Evolutionary conservation across 1,284 basidiomycete species (phyloP).

Genomic region (Heterobasidion occidentale): DNA sequence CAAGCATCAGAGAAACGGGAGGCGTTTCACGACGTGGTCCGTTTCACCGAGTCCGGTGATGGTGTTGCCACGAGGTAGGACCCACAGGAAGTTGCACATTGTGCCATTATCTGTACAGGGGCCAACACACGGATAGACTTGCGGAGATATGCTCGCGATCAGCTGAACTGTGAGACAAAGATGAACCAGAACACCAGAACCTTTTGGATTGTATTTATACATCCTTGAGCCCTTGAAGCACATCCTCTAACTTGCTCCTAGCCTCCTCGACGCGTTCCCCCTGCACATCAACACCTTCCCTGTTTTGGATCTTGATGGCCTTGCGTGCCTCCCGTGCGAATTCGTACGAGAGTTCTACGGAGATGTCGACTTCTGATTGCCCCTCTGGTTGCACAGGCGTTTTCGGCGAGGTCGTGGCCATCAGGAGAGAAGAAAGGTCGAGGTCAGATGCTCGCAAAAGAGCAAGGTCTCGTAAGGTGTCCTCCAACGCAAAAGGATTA

Average conservation of each 20-base stretch:
- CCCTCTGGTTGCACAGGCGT: conserved; percentile 6
- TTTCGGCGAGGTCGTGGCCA: conserved; percentile 12
- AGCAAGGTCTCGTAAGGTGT: conserved; percentile 66
- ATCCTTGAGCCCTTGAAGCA: conserved; percentile 30
- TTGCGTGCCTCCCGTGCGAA: conserved; percentile 39
- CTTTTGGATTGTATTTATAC: too few species aligned
- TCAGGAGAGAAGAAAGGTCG: conserved; percentile 38
- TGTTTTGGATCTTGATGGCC: conserved; percentile 45
- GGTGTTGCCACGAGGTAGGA: too few species aligned
- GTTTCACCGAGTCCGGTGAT: too few species aligned
- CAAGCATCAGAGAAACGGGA: too few species aligned
- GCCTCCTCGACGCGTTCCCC: conserved; percentile 45
- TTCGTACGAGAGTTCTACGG: conserved; percentile 45
- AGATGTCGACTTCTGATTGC: conserved; percentile 19
- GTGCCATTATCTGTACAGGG: too few species aligned
- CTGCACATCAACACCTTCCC: conserved; percentile 40
- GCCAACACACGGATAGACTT: too few species aligned
- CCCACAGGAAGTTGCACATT: too few species aligned
- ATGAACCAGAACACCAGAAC: too few species aligned
- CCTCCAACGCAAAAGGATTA: conserved; percentile 43
- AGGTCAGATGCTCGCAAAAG: conserved; percentile 53
- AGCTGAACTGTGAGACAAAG: too few species aligned
- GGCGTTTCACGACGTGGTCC: too few species aligned
- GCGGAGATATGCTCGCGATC: too few species aligned
- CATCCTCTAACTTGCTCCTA: conserved; percentile 42